phyloP scores from a whole-genome alignment of 768 basidiomycete genomes.

The Sarcomyxa edulis region DNA sequence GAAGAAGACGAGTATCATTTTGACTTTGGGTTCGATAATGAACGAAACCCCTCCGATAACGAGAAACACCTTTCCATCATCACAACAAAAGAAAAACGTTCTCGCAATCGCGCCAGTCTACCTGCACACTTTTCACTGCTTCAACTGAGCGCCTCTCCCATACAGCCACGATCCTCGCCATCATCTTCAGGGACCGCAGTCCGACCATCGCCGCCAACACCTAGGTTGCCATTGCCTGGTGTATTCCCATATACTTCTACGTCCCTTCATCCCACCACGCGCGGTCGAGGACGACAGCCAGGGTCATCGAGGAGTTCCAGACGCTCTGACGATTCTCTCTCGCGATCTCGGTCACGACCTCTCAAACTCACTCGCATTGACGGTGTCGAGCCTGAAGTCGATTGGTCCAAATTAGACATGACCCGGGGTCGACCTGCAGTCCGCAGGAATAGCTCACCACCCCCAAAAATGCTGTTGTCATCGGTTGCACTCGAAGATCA shows the following conservation, averaged over 20 bases:
- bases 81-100: slow-evolving; percentile 37
- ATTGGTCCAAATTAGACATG: slow-evolving; percentile 39
- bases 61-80: slow-evolving; percentile 18
- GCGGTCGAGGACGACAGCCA: slow-evolving; percentile 45
- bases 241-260: slow-evolving; percentile 11
- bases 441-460: slow-evolving; percentile 57
- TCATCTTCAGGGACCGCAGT: slow-evolving; percentile 43
- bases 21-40: slow-evolving; percentile 24
- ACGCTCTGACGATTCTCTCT: slow-evolving; percentile 25
- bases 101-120: slow-evolving; percentile 66
- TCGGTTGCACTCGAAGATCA: slow-evolving; percentile 24
- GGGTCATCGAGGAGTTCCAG: slow-evolving; percentile 25
- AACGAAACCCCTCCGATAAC: slow-evolving; percentile 14
- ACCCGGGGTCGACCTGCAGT: slow-evolving; percentile 44
- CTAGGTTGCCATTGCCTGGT: slow-evolving; percentile 38
- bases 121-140: slow-evolving; percentile 75
- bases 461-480: slow-evolving; percentile 41
- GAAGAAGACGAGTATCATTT: slow-evolving; percentile 39
- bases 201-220: slow-evolving; percentile 57
- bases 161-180: slow-evolving; percentile 31
- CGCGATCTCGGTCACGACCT: slow-evolving; percentile 36
- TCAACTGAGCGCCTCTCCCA: slow-evolving; percentile 39
- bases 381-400: slow-evolving; percentile 39
- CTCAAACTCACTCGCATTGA: slow-evolving; percentile 13
- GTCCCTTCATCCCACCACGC: slow-evolving; percentile 29